Evolutionary conservation across 257 asterid species (phyloP).

Genomic region (Rhazya stricta): DNA sequence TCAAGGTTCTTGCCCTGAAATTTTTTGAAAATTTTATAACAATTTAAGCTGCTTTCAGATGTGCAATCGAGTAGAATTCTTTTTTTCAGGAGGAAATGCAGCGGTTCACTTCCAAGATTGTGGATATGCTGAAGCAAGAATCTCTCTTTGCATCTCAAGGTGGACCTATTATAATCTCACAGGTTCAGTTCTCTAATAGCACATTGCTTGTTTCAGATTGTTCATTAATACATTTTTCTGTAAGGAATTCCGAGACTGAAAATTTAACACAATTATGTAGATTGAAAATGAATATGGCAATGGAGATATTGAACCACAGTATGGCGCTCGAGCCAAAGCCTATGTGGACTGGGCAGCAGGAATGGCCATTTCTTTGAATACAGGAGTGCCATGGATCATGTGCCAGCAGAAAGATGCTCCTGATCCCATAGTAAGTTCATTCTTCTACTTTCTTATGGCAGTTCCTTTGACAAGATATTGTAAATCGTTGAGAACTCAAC

Average conservation of each 20-base stretch:
- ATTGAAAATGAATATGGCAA: conserved; percentile 95
- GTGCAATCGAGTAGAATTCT: background rate
- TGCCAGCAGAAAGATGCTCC: conserved; percentile 95
- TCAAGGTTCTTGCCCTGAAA: conserved; percentile 50
- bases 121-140: conserved; percentile 79
- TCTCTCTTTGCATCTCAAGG: conserved; percentile 81
- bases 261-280: conserved; percentile 27
- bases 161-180: conserved; percentile 86
- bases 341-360: conserved; percentile 84
- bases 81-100: conserved; percentile 76
- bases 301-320: conserved; percentile 34
- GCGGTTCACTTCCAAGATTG: conserved; percentile 78
- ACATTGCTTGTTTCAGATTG: background rate
- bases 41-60: conserved; percentile 1
- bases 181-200: conserved; percentile 37
- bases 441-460: background rate
- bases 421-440: conserved; percentile 57
- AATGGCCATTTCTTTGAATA: conserved; percentile 71
- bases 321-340: conserved; percentile 60
- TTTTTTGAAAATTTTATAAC: background rate
- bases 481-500: background rate
- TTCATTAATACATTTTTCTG: background rate
- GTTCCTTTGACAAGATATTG: background rate
- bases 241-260: background rate
- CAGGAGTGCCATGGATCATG: conserved; percentile 97